phyloP scores from a whole-genome alignment of 805 yeast genomes.

The Yamadazyma laniorum region DNA sequence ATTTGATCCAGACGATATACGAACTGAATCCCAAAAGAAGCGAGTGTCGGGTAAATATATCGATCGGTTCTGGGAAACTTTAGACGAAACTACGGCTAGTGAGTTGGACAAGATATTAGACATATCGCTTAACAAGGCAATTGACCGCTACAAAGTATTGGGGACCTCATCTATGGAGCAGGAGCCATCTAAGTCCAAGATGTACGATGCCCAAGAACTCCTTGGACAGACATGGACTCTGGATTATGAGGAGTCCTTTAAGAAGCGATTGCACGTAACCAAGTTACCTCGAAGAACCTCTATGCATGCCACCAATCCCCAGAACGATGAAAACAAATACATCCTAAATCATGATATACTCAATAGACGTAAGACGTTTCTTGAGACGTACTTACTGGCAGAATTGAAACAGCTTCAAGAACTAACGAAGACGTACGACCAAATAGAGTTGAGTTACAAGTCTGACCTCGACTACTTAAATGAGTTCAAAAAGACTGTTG shows the following conservation, averaged over 20 bases:
- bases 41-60: conserved; percentile 24
- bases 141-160: conserved; percentile 20
- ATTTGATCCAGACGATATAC: conserved; percentile 14
- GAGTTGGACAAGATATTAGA: conserved; percentile 25
- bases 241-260: conserved; percentile 20
- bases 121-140: conserved; percentile 24
- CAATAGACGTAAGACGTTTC: conserved; percentile 21
- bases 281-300: conserved; percentile 24
- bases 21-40: conserved; percentile 12
- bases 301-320: conserved; percentile 14
- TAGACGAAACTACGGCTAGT: conserved; percentile 15
- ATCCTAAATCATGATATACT: conserved; percentile 27
- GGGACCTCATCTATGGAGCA: conserved; percentile 6
- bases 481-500: conserved; percentile 27
- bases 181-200: conserved; percentile 9
- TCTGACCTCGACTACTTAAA: conserved; percentile 33
- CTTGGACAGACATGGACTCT: conserved; percentile 26
- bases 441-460: conserved; percentile 22
- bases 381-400: conserved; percentile 41
- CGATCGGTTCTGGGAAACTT: conserved; percentile 30
- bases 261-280: conserved; percentile 23
- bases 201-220: conserved; percentile 23
- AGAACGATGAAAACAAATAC: conserved; percentile 15
- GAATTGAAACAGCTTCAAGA: conserved; percentile 37
- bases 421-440: conserved; percentile 25